Conservation (phyloP, 148 eudicot genomes). For the Dianthus caryophyllus region DNA sequence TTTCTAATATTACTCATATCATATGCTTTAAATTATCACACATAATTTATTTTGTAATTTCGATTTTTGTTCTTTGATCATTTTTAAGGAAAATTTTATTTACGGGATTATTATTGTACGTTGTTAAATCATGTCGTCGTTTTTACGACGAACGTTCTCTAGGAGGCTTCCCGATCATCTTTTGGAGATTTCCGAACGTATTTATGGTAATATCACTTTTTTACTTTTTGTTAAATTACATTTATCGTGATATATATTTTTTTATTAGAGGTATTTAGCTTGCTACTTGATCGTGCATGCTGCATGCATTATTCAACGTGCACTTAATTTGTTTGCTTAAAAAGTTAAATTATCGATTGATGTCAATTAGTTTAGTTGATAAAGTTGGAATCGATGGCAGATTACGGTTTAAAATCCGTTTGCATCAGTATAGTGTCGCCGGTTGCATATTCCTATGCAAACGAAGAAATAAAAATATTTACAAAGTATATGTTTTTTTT, state of each 20-base stretch:
- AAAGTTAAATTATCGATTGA: neutral
- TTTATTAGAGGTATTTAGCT: neutral
- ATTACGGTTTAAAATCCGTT: too few species aligned
- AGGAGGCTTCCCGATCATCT: slow-evolving; percentile 42
- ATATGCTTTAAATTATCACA: too few species aligned
- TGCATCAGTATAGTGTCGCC: too few species aligned
- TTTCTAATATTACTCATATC: too few species aligned
- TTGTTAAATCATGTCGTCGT: slow-evolving; percentile 22
- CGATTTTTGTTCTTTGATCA: neutral
- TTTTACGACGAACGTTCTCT: slow-evolving; percentile 38
- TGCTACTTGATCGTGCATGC: neutral
- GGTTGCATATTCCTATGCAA: too few species aligned
- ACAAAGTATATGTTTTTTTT: too few species aligned
- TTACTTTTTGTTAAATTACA: neutral
- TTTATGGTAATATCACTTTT: slow-evolving; percentile 31
- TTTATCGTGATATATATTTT: too few species aligned
- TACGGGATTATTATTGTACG: too few species aligned
- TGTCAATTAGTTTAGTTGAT: neutral
- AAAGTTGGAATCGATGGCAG: too few species aligned
- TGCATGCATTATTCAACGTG: neutral
- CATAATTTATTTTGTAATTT: neutral
- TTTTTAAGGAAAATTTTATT: too few species aligned
- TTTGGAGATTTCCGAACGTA: slow-evolving; percentile 36
- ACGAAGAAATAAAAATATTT: too few species aligned
- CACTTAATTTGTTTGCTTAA: neutral